Conservation (phyloP, 352 stramenopile genomes). For the Pythium oligandrum region DNA sequence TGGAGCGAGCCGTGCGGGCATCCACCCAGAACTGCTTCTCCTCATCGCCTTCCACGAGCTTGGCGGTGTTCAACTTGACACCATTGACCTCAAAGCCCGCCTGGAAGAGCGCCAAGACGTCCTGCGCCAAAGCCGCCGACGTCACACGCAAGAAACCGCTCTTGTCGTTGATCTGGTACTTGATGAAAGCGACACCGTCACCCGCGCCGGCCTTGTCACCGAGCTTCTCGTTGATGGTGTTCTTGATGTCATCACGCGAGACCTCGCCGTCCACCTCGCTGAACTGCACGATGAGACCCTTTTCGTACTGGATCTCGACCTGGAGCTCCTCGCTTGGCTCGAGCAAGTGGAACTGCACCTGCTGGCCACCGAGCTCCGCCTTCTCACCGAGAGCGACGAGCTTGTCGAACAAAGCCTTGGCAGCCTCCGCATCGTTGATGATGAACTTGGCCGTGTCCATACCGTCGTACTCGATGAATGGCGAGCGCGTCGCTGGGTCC, state of each 20-base stretch:
- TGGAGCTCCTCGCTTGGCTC: constrained; percentile 60
- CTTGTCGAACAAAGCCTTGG: constrained; percentile 69
- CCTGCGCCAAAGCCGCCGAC: constrained; percentile 46
- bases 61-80: constrained; percentile 49
- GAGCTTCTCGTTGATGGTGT: constrained; percentile 80
- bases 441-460: constrained; percentile 73
- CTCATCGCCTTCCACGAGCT: constrained; percentile 63
- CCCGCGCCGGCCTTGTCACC: constrained; percentile 58
- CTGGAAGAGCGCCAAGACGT: constrained; percentile 63
- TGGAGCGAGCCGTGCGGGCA: constrained; percentile 57
- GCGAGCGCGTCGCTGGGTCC: constrained; percentile 38
- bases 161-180: constrained; percentile 79
- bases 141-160: constrained; percentile 65
- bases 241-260: constrained; percentile 85
- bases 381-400: constrained; percentile 41
- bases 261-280: constrained; percentile 71
- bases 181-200: constrained; percentile 74
- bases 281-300: constrained; percentile 84
- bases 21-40: constrained; percentile 87
- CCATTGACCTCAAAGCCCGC: constrained; percentile 67
- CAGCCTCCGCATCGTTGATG: constrained; percentile 34
- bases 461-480: constrained; percentile 81
- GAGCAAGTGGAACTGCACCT: constrained; percentile 75
- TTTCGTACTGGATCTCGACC: constrained; percentile 77
- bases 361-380: constrained; percentile 66